Base-by-base conservation (phyloP, 345 rosid genomes). In the Anacardium occidentale region DNA sequence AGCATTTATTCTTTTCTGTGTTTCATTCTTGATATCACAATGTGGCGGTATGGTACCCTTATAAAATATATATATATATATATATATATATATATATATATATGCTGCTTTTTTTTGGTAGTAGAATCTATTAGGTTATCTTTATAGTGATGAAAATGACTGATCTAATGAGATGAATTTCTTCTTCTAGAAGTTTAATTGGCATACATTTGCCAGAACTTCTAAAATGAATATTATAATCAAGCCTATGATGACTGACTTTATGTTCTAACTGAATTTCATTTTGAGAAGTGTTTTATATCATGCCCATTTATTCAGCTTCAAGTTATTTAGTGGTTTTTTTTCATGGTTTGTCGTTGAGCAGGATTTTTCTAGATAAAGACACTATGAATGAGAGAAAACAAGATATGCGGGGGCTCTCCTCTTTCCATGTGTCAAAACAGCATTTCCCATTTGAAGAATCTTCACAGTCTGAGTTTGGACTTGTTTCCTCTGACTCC, bases 291-390 rank as follows among this genome's bases (percentile, higher is more conserved):
- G 22, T 15, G 2, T 0, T 45, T 40, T 63, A 22, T 17, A 25
- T 11, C 15, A 15, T 3, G 18, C 55, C 21, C 20, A 10, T 50
- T 2, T 40, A 1, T 25, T 68, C 26, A 26, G 24, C 40, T 60
- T 5, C 22, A 25, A 54, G 8, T 26, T 26, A 47, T 55, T 65
- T 15, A 52, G 53, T 9, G 29, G 44, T 73, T 64, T 7, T n/a
- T 22, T 55, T 13, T 34, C 3, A 7, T 74, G 78, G 21, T 62
- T 48, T 12, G 5, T 29, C 62, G 12, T 72, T 13, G 54, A 34
- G 71, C 87, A 87, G 94, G 78, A 79, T 82, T 82, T 81, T 83
- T 72, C 60, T 73, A 40, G 67, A 70, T 60, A 81, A 77, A 68
- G 82, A 80, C 20, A 75, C 45, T 68, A 68, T 63, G 51, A 73